These are phyloP conservation scores for Porcisia hertigi DNA, from an alignment of 208 protist genomes.

Conservation along the genomic window DNA sequence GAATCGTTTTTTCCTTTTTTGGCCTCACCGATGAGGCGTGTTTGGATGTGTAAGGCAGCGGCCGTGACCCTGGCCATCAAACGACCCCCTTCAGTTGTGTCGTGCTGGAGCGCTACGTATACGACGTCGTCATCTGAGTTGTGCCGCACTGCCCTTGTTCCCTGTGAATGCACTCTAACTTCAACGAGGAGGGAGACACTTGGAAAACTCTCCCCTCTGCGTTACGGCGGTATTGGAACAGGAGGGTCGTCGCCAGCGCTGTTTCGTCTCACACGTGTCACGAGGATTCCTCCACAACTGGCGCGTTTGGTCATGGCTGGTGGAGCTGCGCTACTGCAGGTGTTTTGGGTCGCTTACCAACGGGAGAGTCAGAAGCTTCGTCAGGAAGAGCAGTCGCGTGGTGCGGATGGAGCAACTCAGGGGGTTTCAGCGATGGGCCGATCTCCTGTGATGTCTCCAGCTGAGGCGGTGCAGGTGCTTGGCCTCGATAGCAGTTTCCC, in stretches of 20 bases:
- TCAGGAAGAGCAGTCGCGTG: slow-evolving; percentile 19
- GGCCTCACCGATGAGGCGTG: not conserved
- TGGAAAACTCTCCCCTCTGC: not conserved
- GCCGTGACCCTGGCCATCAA: not conserved
- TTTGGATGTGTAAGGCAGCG: not conserved
- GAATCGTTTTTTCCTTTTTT: not conserved
- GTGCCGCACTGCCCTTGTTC: not conserved
- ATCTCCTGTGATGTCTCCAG: slow-evolving; percentile 42
- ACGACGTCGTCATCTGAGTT: slow-evolving; percentile 14
- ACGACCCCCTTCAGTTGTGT: not conserved
- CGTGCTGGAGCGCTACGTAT: not conserved
- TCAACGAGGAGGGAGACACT: not conserved
- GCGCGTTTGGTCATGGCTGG: slow-evolving; percentile 34
- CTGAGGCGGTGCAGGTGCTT: slow-evolving; percentile 73
- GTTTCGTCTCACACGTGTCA: slow-evolving; percentile 38
- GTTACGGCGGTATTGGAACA: not conserved
- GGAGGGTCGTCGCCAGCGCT: slow-evolving; percentile 28
- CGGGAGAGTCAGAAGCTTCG: slow-evolving; percentile 42
- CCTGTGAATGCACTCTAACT: not conserved
- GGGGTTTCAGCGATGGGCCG: not conserved
- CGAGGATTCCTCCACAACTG: slow-evolving; percentile 63
- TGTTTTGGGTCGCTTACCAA: slow-evolving; percentile 59
- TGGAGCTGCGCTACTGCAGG: slow-evolving; percentile 45
- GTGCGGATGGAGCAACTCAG: not conserved
- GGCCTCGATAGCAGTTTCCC: slow-evolving; percentile 51